Base-by-base conservation (phyloP, 176 grass and related monocot species). In the Stipa capillata region DNA sequence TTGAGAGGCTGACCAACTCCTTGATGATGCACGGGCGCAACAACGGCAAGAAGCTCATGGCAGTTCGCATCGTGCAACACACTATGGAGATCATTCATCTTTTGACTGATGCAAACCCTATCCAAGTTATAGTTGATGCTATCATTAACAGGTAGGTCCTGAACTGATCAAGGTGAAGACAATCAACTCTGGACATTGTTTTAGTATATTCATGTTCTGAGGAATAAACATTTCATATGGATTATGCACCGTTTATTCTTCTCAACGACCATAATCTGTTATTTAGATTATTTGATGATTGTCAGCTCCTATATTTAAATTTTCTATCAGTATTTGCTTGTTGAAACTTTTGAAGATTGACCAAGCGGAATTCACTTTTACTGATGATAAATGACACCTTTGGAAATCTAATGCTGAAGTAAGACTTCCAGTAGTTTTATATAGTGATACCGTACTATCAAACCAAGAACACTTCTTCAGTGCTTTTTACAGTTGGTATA, bases 21-120 rank as follows among this genome's bases (percentile, higher is more conserved):
- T 80, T 92, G 15, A 92, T 92, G 90, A 92, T 92, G 90, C 90
- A 92, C 31, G 90, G 90, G 2, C 90, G 87, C 55, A 92, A 92
- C 80, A 89, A 92, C 25, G 87, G 90, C 5, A 92, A 92, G 87
- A 92, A 92, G 59, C 48, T 92, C 54, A 75, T 89, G 90, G 90
- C 90, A 18, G 86, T 92, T 12, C 60, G 86, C 35, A 92, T 92
- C 7, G 62, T 92, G n/a, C 86, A 92, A 69, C 90, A 92, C 23
- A 16, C 90, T 2, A 92, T 92, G 90, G 86, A 92, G 83, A 92
- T 92, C 48, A 92, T 92, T 69, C 69, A 92, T 56, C 87, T 92
- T 20, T 76, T 92, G 23, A 89, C 90, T 17, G 90, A 92, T 44
- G 62, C 83, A 27, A 92, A 92, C 80, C 90, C 90, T 15, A 92